A percentile compares a stretch with the other conserved stretches of the same genome.
phyloP scores from a whole-genome alignment of 495 filamentous ascomycete species.

The Aspergillus conjunctus region DNA sequence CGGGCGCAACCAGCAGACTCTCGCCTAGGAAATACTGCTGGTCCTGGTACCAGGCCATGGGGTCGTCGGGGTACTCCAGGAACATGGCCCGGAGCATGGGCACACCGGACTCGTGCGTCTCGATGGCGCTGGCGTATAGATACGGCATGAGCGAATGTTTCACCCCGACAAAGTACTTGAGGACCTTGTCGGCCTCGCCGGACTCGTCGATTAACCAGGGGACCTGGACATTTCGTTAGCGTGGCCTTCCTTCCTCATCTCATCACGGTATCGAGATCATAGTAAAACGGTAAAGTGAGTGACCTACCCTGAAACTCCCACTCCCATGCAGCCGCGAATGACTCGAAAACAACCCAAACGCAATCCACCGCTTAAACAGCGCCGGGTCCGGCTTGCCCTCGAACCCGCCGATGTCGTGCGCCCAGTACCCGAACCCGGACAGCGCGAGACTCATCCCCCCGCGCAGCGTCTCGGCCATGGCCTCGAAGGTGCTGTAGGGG shows the following conservation, averaged over 20 bases:
- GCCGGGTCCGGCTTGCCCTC: conserved; percentile 18
- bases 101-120: conserved; percentile 14
- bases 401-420: conserved; percentile 19
- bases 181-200: conserved; percentile 14
- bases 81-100: conserved; percentile 17
- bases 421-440: conserved; percentile 20
- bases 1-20: conserved; percentile 15
- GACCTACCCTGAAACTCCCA: conserved; percentile 16
- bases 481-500: conserved; percentile 18
- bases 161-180: conserved; percentile 11
- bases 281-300: background rate
- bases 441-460: conserved; percentile 19
- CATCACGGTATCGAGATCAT: too few species aligned
- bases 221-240: conserved; percentile 9
- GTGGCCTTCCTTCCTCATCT: background rate
- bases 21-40: conserved; percentile 19
- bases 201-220: conserved; percentile 15
- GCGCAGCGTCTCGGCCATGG: conserved; percentile 20
- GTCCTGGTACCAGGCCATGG: conserved; percentile 14
- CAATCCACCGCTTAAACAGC: conserved; percentile 19
- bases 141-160: conserved; percentile 22
- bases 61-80: conserved; percentile 15
- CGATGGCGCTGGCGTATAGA: conserved; percentile 16
- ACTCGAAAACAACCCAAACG: conserved; percentile 20
- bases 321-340: conserved; percentile 18